phyloP scores from a whole-genome alignment of 768 basidiomycete genomes.

The Calocera cornea region DNA sequence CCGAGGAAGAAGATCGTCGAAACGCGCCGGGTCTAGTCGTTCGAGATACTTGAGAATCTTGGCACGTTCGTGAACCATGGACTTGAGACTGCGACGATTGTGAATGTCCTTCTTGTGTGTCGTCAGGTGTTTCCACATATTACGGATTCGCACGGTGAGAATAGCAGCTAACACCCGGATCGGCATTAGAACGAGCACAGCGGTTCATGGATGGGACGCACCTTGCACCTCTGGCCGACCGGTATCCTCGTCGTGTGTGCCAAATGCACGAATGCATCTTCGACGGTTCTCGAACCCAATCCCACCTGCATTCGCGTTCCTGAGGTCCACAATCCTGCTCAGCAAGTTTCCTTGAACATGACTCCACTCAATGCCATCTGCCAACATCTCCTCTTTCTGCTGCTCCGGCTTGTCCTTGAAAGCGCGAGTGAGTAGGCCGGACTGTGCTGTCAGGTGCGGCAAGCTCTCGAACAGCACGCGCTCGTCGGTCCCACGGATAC shows the following conservation, averaged over 20 bases:
- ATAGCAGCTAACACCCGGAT: constrained; percentile 50
- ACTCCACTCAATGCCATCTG: constrained; percentile 12
- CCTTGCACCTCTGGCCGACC: constrained; percentile 87
- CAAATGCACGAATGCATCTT: constrained; percentile 68
- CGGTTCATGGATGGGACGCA: constrained; percentile 25
- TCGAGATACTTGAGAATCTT: constrained; percentile 72
- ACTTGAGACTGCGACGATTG: constrained; percentile 62
- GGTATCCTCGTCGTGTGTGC: constrained; percentile 54
- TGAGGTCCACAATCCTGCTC: constrained; percentile 61
- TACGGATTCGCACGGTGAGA: constrained; percentile 72
- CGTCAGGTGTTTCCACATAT: constrained; percentile 57
- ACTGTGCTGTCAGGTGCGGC: constrained; percentile 38
- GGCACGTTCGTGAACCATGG: constrained; percentile 69
- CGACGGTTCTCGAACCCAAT: constrained; percentile 76
- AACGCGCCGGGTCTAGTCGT: constrained; percentile 47
- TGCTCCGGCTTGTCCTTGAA: constrained; percentile 2
- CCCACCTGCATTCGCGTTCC: constrained; percentile 78
- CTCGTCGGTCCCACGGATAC: constrained; percentile 45
- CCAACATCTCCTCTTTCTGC: background rate
- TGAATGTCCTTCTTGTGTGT: constrained; percentile 55
- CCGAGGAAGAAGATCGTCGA: constrained; percentile 54
- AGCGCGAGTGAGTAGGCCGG: constrained; percentile 16
- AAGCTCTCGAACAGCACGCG: constrained; percentile 51
- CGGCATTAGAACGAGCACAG: background rate
- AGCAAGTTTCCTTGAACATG: constrained; percentile 30